A percentile compares a stretch with the other conserved stretches of the same genome.
Conservation (phyloP, 129 eudicot genomes). For the Heracleum sosnowskyi region DNA sequence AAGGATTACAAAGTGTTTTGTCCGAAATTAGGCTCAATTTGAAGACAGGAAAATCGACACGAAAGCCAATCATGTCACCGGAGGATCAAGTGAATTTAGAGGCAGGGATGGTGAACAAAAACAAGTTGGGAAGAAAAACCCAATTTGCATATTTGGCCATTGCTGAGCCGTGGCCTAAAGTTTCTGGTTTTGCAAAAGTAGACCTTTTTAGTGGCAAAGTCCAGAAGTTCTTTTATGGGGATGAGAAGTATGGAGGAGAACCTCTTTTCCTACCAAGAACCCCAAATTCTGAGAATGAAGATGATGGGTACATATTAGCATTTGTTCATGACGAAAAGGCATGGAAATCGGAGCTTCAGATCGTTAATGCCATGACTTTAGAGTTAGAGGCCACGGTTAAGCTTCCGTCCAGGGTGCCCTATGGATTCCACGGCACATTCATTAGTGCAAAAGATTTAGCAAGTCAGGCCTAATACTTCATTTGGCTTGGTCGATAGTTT, state of each 20-base stretch:
- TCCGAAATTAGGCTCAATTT: slow-evolving; percentile 43
- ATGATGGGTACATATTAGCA: slow-evolving; percentile 40
- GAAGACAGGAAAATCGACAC: slow-evolving; percentile 35
- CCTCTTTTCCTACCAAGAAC: slow-evolving; percentile 42
- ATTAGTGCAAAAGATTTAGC: slow-evolving; percentile 38
- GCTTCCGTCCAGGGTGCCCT: slow-evolving; percentile 53
- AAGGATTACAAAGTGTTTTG: slow-evolving; percentile 29
- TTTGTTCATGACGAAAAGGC: slow-evolving; percentile 53
- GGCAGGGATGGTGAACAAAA: slow-evolving; percentile 58
- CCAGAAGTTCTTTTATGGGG: slow-evolving; percentile 37
- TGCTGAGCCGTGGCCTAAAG: slow-evolving; percentile 67
- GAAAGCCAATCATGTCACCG: slow-evolving; percentile 19
- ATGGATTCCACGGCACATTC: slow-evolving; percentile 60
- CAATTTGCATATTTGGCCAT: slow-evolving; percentile 46
- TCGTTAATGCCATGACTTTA: slow-evolving; percentile 37
- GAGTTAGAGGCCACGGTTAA: slow-evolving; percentile 39
- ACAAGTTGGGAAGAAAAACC: slow-evolving; percentile 40
- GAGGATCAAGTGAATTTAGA: slow-evolving; percentile 42
- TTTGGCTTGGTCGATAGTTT: neutral
- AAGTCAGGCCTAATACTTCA: slow-evolving; percentile 22
- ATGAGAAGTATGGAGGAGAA: slow-evolving; percentile 40
- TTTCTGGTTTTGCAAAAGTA: slow-evolving; percentile 53
- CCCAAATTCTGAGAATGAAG: slow-evolving; percentile 21
- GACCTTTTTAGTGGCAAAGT: slow-evolving; percentile 32
- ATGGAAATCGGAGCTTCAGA: slow-evolving; percentile 48